phyloP scores from a whole-genome alignment of 768 basidiomycete species.

The Boletus pseudo-olivaceus region DNA sequence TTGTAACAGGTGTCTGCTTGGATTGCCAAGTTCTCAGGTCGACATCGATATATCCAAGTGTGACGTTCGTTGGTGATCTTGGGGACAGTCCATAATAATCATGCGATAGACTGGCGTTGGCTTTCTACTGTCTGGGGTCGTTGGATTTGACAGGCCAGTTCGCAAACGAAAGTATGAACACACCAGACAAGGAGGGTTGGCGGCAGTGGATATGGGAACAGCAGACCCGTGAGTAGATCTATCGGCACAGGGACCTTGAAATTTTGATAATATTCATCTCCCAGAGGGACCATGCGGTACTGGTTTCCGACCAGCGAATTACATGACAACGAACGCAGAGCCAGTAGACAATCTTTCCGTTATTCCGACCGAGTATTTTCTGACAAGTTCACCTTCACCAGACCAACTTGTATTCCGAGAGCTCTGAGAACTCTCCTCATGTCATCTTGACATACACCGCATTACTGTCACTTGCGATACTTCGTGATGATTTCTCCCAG shows the following conservation, averaged over 20 bases:
- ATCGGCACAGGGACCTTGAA: not conserved
- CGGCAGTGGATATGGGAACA: slow-evolving; percentile 87
- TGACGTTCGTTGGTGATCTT: slow-evolving; percentile 19
- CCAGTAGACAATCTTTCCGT: slow-evolving; percentile 8
- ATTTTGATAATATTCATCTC: not conserved
- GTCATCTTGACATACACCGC: slow-evolving; percentile 95
- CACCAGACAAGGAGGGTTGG: slow-evolving; percentile 61
- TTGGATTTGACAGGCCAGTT: slow-evolving; percentile 70
- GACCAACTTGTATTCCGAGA: slow-evolving; percentile 38
- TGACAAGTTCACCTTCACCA: slow-evolving; percentile 20
- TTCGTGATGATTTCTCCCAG: slow-evolving; percentile 77
- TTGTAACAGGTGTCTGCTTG: slow-evolving; percentile 63
- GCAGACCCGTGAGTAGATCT: slow-evolving; percentile 52
- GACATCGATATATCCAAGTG: slow-evolving; percentile 75
- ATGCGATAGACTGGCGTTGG: slow-evolving; percentile 66
- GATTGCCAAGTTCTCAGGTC: slow-evolving; percentile 65
- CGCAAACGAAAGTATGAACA: slow-evolving; percentile 37
- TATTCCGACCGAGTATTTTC: not conserved
- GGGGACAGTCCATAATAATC: slow-evolving; percentile 9
- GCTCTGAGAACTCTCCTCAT: slow-evolving; percentile 66
- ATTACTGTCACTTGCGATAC: slow-evolving; percentile 73
- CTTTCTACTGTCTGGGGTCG: slow-evolving; percentile 84
- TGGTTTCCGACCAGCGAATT: slow-evolving; percentile 75
- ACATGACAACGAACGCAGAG: slow-evolving; percentile 47
- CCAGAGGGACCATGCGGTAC: slow-evolving; percentile 57